phyloP scores from a whole-genome alignment of 2,329 filamentous ascomycete species.

The Helotiales sp. region DNA sequence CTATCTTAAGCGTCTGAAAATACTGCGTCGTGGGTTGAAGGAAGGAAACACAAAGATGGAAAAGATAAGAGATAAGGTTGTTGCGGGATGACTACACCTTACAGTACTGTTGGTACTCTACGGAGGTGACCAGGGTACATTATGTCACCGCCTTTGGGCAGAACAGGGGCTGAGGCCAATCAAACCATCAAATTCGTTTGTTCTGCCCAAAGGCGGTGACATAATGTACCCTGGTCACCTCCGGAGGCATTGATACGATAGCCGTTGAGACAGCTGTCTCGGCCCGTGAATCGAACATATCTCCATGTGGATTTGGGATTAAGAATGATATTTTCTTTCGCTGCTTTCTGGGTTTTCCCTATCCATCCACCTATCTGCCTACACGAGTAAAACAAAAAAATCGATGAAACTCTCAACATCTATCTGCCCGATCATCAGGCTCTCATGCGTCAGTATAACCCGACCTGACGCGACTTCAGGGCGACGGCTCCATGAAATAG shows the following conservation, averaged over 20 bases:
- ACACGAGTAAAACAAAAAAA: not conserved
- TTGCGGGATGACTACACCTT: not conserved
- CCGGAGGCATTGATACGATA: too few species aligned
- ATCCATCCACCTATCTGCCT: not conserved
- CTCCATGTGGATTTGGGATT: not conserved
- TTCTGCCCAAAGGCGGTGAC: too few species aligned
- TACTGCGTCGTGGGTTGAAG: not conserved
- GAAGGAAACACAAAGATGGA: too few species aligned
- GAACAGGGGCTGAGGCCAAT: too few species aligned
- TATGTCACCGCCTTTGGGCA: too few species aligned
- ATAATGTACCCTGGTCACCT: too few species aligned
- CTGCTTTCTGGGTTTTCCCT: not conserved
- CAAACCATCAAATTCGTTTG: too few species aligned
- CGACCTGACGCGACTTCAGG: not conserved
- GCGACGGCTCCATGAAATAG: not conserved
- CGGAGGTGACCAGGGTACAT: too few species aligned
- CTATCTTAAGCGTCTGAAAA: not conserved
- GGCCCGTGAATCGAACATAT: too few species aligned
- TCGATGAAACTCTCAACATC: not conserved
- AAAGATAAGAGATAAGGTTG: not conserved
- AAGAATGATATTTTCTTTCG: not conserved
- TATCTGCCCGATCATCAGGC: not conserved
- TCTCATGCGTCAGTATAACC: not conserved
- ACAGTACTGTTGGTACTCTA: too few species aligned
- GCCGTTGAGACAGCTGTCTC: conserved; percentile 2